These are phyloP conservation scores for Yamadazyma jaroonii DNA, from an alignment of 1,139 yeast species.

Conservation along the genomic window DNA sequence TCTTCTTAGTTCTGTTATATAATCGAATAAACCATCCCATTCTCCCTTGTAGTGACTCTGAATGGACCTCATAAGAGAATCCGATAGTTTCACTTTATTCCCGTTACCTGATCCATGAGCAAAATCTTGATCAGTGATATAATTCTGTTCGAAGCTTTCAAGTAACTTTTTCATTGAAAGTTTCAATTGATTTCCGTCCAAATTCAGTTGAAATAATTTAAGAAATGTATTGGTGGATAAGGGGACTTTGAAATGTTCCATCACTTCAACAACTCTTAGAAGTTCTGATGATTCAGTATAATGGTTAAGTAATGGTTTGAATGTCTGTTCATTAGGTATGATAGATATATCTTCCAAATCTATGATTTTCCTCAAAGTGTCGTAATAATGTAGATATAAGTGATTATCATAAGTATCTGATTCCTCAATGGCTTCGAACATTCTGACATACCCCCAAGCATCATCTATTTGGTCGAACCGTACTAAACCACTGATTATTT, in stretches of 20 bases:
- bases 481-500: conserved; percentile 15
- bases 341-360: conserved; percentile 13
- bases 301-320: conserved; percentile 20
- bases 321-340: conserved; percentile 27
- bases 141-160: conserved; percentile 18
- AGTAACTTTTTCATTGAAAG: conserved; percentile 17
- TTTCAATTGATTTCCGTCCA: conserved; percentile 10
- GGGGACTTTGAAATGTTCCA: conserved; percentile 20
- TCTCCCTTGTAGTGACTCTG: conserved; percentile 1
- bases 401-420: conserved; percentile 14
- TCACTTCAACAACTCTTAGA: conserved; percentile 9
- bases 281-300: conserved; percentile 4
- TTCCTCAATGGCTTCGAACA: conserved; percentile 5
- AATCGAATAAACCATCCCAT: background rate
- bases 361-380: conserved; percentile 26
- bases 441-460: conserved; percentile 13
- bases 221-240: conserved; percentile 26
- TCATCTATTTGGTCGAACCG: conserved; percentile 9
- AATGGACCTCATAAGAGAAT: conserved; percentile 14
- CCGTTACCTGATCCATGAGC: conserved; percentile 12
- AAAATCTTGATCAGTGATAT: conserved; percentile 20
- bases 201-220: conserved; percentile 12
- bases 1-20: background rate
- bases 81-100: conserved; percentile 22
- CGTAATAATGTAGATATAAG: conserved; percentile 18